Evolutionary conservation across 768 basidiomycete species (phyloP), one percentile per base, ranked within the genome.

Genomic region (Tubosaeta brunneosetosa): DNA sequence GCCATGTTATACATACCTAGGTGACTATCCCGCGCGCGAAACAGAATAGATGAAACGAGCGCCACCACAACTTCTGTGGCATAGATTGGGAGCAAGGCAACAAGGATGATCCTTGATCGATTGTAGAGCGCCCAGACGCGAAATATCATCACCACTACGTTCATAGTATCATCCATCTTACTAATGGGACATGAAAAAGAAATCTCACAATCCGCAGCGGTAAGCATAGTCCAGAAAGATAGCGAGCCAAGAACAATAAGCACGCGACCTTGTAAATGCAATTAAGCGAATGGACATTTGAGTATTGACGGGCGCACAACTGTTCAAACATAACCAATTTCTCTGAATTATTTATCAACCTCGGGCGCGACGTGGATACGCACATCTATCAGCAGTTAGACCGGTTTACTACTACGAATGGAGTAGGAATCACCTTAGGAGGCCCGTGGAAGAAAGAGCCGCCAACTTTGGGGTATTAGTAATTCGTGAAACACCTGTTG

Each of bases 121-220:
- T 43, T 17, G 36, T 51, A 51, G 9, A 51, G 37, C 6, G 26
- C 50, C 34, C 50, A 44, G 14, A 51, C 44, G 6, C 50, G 50
- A 17, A 51, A 34, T 26, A 51, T 37, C 50, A 51, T 51, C 9
- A 26, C 17, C 43, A 44, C 50, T 51, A 22, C 22, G 22, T 22
- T 22, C 22, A 22, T 22, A 22, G 22, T 22, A 22, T 22, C 22
- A 22, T 22, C 22, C 22, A 22, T 22, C 22, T 22, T 22, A 22
- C 22, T 22, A 22, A 22, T 22, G 22, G 3, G 10, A 48, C 22
- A 6, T 3, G 2, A 19, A 7, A 4, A n/a, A 12, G 4, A 14
- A 49, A n/a, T 4, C 56, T 47, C 14, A 57, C 56, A n/a, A 6
- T 57, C 52, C 1, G 53, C 50, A n/a, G 50, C 46, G 2, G 19